Evolutionary conservation across 2,329 filamentous ascomycete genomes (phyloP).

Genomic region (Coniochaeta ligniaria): DNA sequence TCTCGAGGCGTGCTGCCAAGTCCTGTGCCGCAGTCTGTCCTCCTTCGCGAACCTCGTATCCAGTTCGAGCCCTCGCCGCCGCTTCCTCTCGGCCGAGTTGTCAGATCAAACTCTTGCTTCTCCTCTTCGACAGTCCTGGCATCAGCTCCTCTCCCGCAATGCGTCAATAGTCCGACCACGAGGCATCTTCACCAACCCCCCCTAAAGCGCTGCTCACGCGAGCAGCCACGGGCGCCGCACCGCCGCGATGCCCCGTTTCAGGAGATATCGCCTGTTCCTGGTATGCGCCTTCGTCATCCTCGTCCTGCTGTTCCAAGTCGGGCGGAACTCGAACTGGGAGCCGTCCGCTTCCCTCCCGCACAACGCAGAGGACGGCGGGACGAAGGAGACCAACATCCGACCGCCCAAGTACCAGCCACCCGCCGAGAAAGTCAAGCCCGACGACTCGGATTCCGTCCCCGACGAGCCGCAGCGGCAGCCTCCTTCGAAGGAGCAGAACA

Average conservation of each 20-base stretch:
- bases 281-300: constrained; percentile 47
- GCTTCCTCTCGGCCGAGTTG: neutral
- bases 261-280: constrained; percentile 55
- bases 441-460: neutral
- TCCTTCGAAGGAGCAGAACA: neutral
- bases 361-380: neutral
- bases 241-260: constrained; percentile 44
- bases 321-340: constrained; percentile 31
- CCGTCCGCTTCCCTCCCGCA: neutral
- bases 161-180: neutral
- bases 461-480: neutral
- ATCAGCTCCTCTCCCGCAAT: neutral
- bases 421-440: neutral
- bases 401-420: neutral
- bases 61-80: neutral
- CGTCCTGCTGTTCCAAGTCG: constrained; percentile 44
- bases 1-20: neutral
- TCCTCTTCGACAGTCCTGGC: neutral
- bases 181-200: neutral
- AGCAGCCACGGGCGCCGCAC: neutral
- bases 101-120: neutral
- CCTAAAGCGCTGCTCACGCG: neutral
- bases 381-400: neutral
- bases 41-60: neutral
- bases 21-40: neutral